Conservation (phyloP, 129 eudicot genomes). For the Escallonia herrerae region DNA sequence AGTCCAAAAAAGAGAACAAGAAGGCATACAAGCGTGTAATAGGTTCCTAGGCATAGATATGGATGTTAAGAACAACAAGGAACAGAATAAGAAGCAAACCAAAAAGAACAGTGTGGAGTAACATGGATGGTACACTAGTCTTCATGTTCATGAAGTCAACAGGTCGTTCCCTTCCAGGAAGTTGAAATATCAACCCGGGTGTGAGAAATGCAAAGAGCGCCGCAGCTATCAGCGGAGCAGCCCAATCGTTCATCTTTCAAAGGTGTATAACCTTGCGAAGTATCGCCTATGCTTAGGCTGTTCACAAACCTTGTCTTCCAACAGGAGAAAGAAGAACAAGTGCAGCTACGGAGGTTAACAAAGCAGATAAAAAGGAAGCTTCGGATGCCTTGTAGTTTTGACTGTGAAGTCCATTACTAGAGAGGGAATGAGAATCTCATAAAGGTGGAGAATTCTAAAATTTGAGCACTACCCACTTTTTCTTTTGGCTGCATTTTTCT, state of each 20-base stretch:
- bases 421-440: slow-evolving; percentile 18
- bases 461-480: neutral
- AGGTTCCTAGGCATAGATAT: slow-evolving; percentile 40
- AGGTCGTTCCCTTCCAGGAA: slow-evolving; percentile 58
- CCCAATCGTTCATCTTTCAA: slow-evolving; percentile 68
- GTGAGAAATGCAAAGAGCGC: slow-evolving; percentile 62
- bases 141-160: slow-evolving; percentile 85
- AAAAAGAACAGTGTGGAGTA: slow-evolving; percentile 60
- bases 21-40: too few species aligned
- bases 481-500: neutral
- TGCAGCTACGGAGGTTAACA: neutral
- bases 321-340: neutral
- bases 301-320: neutral
- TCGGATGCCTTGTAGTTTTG: slow-evolving; percentile 12
- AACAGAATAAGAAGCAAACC: slow-evolving; percentile 79
- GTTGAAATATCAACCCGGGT: slow-evolving; percentile 73
- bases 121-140: slow-evolving; percentile 56
- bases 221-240: slow-evolving; percentile 71
- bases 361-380: slow-evolving; percentile 1
- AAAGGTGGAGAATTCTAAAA: slow-evolving; percentile 1
- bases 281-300: neutral
- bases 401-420: slow-evolving; percentile 2
- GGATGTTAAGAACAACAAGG: slow-evolving; percentile 67
- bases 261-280: neutral
- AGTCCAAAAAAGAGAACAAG: too few species aligned